Evolutionary conservation across 371 early-diverging fungal genomes (phyloP).

Genomic region (Mortierella sp.): DNA sequence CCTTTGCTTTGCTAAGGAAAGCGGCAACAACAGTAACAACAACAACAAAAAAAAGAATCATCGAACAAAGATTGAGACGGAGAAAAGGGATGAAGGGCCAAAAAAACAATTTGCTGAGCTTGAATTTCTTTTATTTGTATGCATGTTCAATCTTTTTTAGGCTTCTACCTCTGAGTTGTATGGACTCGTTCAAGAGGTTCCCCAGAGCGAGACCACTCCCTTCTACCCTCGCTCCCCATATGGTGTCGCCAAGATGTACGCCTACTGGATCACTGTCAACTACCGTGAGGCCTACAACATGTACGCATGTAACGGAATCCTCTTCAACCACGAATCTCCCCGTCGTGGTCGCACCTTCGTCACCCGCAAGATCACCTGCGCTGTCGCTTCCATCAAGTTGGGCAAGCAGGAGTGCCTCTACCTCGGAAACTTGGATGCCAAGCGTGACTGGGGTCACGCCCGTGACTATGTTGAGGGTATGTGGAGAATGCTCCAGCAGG

Average conservation of each 20-base stretch:
- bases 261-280: no score
- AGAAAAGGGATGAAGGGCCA: no score
- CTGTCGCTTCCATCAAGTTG: neutral
- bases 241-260: no score
- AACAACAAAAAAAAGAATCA: no score
- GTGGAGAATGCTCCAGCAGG: no score
- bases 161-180: neutral
- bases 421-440: conserved; percentile 1
- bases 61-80: no score
- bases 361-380: neutral
- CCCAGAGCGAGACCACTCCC: neutral
- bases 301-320: neutral
- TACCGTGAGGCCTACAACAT: no score
- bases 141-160: neutral
- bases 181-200: neutral
- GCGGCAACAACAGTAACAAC: no score
- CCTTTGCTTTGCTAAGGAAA: no score
- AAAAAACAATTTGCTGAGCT: no score
- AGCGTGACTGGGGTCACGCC: neutral
- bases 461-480: neutral
- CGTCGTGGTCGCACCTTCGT: neutral
- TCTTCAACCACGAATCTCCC: neutral
- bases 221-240: no score
- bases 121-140: no score
- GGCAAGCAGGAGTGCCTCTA: neutral